Percentiles rank a stretch among this genome's conserved stretches.
Conservation (phyloP, 805 yeast species). For the Wilhelminamyces savonicus region DNA sequence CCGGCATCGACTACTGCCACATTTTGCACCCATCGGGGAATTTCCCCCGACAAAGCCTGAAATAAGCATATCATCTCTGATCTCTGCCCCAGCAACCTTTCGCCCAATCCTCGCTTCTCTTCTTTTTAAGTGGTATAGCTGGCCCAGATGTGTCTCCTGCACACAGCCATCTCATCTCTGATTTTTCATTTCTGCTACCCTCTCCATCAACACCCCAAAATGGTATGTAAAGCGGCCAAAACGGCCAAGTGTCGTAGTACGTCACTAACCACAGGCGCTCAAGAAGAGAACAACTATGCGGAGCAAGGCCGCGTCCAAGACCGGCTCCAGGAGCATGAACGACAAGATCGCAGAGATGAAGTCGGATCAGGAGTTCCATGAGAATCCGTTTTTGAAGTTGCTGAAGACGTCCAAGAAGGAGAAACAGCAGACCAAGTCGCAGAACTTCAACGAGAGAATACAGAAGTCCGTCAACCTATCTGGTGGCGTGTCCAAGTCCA, state of each 20-base stretch:
- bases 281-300: conserved; percentile 32
- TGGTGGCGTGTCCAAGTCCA: conserved; percentile 57
- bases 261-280: conserved; percentile 15
- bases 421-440: conserved; percentile 37
- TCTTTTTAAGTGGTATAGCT: too few relatives aligned
- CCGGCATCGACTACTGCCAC: too few relatives aligned
- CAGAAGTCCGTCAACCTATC: conserved; percentile 25
- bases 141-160: too few relatives aligned
- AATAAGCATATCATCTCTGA: too few relatives aligned
- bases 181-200: too few relatives aligned
- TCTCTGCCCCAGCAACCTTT: too few relatives aligned
- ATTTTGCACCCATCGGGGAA: too few relatives aligned
- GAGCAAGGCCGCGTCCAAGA: conserved; percentile 20
- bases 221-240: conserved; percentile 2
- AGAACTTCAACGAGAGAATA: conserved; percentile 26
- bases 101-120: too few relatives aligned
- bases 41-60: too few relatives aligned
- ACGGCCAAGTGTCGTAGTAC: background rate
- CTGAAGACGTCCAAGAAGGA: conserved; percentile 49
- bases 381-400: conserved; percentile 47
- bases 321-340: conserved; percentile 16
- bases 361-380: conserved; percentile 16
- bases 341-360: conserved; percentile 7
- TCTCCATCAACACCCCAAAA: too few relatives aligned
- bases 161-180: too few relatives aligned